Base-by-base conservation (phyloP, 2,329 filamentous ascomycete genomes). In the Alternaria conjuncta region DNA sequence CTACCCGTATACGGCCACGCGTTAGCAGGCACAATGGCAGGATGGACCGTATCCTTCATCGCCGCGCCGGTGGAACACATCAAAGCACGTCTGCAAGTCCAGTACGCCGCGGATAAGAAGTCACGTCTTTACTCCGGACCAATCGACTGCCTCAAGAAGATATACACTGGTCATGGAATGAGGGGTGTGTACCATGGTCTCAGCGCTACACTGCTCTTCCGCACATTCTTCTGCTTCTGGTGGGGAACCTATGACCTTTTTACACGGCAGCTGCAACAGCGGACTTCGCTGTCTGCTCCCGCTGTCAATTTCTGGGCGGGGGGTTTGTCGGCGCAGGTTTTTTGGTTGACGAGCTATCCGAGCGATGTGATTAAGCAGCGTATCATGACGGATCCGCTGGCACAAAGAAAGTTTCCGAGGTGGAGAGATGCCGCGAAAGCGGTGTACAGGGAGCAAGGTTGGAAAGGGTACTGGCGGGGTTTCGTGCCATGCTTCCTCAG, bases 251-350 rank as follows among this genome's bases (percentile, higher is more conserved):
- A 99, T 83, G 95, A 97, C 74, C 72, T 97, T 28, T 86, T 98
- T 71, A 92, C 92, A 6, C 85, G 88, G 21, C 82, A 86, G 63
- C 83, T 98, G 76, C 84, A 87, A 58, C 80, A 87, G 18, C 84
- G 89, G 72, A 97, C 94, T 3, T 81, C 72, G 12, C 82, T 97
- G 57, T 91, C 91, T 57, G 88, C 89, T 0, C 93, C 96, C 0
- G 90, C 90, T 1, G 86, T 98, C 75, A 98, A 98, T 78, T 99
- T 99, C 83, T 98, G 95, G 95, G 95, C 96, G 0, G 96, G 96
- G 4, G 96, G 96, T 0, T 82, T 98, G 55, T 94, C 91, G 51
- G 96, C 96, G 0, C 96, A 99, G 84, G 83, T 97, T 15, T 99
- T 97, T 78, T 99, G 96, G 96, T 80, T 97, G 46, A 93, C 92